Percentiles rank a stretch among this genome's conserved stretches.
Conservation (phyloP, 768 basidiomycete species). For the Leccinellum albellum region DNA sequence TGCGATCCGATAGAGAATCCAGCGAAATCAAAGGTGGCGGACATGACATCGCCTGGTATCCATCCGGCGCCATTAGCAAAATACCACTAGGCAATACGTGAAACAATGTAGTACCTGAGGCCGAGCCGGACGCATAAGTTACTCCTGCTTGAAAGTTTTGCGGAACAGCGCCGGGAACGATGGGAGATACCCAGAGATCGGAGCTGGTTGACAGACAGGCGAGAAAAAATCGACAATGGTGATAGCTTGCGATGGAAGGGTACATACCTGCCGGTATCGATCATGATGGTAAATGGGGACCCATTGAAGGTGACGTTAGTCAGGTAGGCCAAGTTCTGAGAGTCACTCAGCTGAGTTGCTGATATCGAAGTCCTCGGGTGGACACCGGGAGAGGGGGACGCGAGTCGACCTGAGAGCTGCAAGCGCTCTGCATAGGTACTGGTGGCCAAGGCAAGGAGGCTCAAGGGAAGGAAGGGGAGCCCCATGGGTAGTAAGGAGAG, state of each 20-base stretch:
- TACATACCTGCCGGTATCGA: constrained; percentile 46
- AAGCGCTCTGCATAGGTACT: constrained; percentile 10
- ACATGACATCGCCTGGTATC: constrained; percentile 26
- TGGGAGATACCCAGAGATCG: constrained; percentile 57
- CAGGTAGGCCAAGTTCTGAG: constrained; percentile 33
- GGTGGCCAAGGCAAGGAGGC: constrained; percentile 6
- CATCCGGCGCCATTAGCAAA: neutral
- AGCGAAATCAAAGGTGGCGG: constrained; percentile 28
- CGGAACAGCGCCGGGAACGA: constrained; percentile 36
- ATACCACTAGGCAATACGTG: neutral
- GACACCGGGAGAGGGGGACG: constrained; percentile 6
- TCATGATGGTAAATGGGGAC: constrained; percentile 29
- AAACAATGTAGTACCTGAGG: constrained; percentile 36
- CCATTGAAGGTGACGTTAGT: constrained; percentile 41
- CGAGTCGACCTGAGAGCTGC: constrained; percentile 14
- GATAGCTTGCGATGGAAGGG: neutral
- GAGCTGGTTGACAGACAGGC: constrained; percentile 41
- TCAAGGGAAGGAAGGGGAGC: constrained; percentile 3
- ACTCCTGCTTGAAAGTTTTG: constrained; percentile 40
- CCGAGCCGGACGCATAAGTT: constrained; percentile 52
- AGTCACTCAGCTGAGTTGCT: constrained; percentile 28
- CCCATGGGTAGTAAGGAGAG: constrained; percentile 8
- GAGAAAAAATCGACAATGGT: neutral
- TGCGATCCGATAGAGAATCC: constrained; percentile 48
- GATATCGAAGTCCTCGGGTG: constrained; percentile 26